Conservation (phyloP, 2,329 filamentous ascomycete species). For the Epichloe sp. region DNA sequence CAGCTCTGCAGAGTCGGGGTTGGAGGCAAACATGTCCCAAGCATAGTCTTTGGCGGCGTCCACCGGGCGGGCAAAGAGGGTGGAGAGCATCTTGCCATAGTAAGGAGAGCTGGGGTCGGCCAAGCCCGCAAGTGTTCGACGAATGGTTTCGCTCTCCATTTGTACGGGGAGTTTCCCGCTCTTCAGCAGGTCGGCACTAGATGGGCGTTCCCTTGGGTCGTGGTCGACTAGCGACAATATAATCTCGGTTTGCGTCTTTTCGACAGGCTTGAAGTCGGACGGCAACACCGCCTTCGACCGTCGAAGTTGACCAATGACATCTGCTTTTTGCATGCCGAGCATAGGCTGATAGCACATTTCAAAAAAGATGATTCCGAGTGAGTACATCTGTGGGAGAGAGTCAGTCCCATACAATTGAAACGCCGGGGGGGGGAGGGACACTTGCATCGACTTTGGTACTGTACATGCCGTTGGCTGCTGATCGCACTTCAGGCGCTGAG, state of each 20-base stretch:
- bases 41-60: slow-evolving; percentile 71
- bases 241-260: slow-evolving; percentile 66
- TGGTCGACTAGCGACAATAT: slow-evolving; percentile 71
- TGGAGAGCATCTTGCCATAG: slow-evolving; percentile 79
- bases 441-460: slow-evolving; percentile 83
- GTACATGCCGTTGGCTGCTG: slow-evolving; percentile 61
- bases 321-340: slow-evolving; percentile 52
- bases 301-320: slow-evolving; percentile 55
- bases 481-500: slow-evolving; percentile 81
- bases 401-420: background rate
- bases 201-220: slow-evolving; percentile 69
- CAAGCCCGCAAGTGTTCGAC: slow-evolving; percentile 67
- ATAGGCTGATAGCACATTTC: slow-evolving; percentile 77
- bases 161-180: slow-evolving; percentile 81
- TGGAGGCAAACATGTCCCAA: slow-evolving; percentile 56
- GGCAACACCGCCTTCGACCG: slow-evolving; percentile 58
- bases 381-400: slow-evolving; percentile 61
- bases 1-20: slow-evolving; percentile 43
- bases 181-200: slow-evolving; percentile 67
- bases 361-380: slow-evolving; percentile 96
- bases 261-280: slow-evolving; percentile 52
- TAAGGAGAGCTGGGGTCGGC: slow-evolving; percentile 76
- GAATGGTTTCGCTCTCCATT: slow-evolving; percentile 84
- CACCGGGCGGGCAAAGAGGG: slow-evolving; percentile 63
- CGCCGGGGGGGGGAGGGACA: slow-evolving; percentile 7